Percentiles rank a stretch among this genome's conserved stretches.
These are phyloP conservation scores for Leccinum pachyderme DNA, from an alignment of 1,284 basidiomycete species.

Conservation along the genomic window DNA sequence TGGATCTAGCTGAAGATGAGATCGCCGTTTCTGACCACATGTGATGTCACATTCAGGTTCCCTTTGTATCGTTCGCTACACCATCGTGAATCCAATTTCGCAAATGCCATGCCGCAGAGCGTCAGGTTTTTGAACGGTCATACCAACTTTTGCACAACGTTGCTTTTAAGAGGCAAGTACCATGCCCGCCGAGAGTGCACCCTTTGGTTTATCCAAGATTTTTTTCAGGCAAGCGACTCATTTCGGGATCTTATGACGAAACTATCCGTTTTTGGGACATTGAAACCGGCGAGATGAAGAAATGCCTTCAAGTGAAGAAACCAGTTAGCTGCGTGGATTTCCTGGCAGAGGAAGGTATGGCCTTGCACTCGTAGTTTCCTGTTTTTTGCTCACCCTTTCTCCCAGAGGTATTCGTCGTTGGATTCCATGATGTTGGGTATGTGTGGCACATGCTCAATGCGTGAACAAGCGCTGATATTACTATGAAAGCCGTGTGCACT, in stretches of 20 bases:
- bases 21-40: background rate
- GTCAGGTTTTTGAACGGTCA: constrained; percentile 81
- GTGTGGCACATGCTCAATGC: constrained; percentile 26
- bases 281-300: constrained; percentile 76
- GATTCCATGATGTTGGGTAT: constrained; percentile 89
- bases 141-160: constrained; percentile 84
- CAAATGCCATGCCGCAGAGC: constrained; percentile 70
- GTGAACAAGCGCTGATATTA: constrained; percentile 5
- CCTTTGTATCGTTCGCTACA: constrained; percentile 79
- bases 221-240: constrained; percentile 61
- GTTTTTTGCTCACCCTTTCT: constrained; percentile 3
- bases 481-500: constrained; percentile 63
- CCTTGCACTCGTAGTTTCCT: background rate
- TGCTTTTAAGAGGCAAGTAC: constrained; percentile 63
- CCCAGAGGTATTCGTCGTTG: constrained; percentile 83
- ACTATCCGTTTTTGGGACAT: constrained; percentile 89
- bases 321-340: constrained; percentile 91
- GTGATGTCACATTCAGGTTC: constrained; percentile 51
- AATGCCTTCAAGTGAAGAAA: constrained; percentile 78
- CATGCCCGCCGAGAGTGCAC: background rate
- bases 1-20: background rate
- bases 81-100: constrained; percentile 86
- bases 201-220: background rate
- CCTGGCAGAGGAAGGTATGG: constrained; percentile 70
- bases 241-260: constrained; percentile 89